Evolutionary conservation across 306 rosid genomes (phyloP).

Genomic region (Vigna trinervia): DNA sequence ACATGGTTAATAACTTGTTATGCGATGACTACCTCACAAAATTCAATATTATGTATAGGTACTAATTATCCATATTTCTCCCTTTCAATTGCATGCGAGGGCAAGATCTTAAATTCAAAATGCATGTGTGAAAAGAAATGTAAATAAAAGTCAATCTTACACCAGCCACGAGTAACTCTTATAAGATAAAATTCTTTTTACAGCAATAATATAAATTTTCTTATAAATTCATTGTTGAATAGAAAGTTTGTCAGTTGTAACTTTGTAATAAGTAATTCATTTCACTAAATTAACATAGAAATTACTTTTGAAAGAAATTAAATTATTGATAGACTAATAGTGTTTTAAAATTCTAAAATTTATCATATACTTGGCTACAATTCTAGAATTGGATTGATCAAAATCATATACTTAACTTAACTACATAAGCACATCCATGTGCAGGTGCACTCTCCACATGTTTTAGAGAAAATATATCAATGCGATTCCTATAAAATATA

Average conservation of each 20-base stretch:
- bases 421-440: background rate
- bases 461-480: conserved; percentile 20
- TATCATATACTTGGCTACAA: background rate
- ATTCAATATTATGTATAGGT: background rate
- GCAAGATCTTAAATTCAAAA: background rate
- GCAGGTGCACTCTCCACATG: background rate
- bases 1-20: background rate
- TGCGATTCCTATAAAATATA: background rate
- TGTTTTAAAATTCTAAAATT: conserved; percentile 13
- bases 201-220: background rate
- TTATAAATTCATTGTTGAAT: background rate
- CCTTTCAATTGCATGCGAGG: background rate
- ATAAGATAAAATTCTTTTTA: background rate
- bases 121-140: background rate
- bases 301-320: conserved; percentile 18
- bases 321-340: background rate
- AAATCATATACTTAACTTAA: background rate
- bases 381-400: background rate
- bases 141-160: background rate
- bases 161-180: background rate
- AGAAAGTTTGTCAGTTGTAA: conserved; percentile 1
- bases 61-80: background rate
- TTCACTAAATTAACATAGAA: background rate
- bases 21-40: background rate
- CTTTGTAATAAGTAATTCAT: background rate